Percentiles rank a stretch among this genome's conserved stretches.
These are phyloP conservation scores for Kalanchoe fedtschenkoi DNA, from an alignment of 164 flowering plant species.

Conservation along the genomic window DNA sequence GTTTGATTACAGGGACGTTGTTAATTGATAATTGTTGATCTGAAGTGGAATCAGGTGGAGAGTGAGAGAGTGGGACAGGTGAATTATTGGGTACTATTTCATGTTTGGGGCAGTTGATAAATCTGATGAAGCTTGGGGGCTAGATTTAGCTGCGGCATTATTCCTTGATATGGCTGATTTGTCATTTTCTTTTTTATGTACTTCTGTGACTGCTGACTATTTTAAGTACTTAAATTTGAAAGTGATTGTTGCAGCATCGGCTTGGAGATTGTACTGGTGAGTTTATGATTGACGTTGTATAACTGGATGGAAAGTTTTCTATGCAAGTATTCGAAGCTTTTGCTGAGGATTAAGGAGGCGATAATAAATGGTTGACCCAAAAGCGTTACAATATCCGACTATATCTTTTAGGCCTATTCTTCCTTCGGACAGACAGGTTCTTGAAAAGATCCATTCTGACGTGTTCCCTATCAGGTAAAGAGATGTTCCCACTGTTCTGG, in stretches of 20 bases:
- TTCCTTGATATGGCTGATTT: background rate
- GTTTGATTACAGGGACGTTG: too few relatives aligned
- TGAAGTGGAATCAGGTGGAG: too few relatives aligned
- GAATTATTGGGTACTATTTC: too few relatives aligned
- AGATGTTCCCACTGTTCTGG: slow-evolving; percentile 7
- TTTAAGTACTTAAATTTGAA: background rate
- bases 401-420: slow-evolving; percentile 63
- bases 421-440: slow-evolving; percentile 63
- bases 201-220: background rate
- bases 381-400: slow-evolving; percentile 30
- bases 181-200: background rate
- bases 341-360: slow-evolving; percentile 27
- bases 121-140: background rate
- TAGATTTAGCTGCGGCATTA: background rate
- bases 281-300: slow-evolving; percentile 18
- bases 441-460: slow-evolving; percentile 64
- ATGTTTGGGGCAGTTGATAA: background rate
- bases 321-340: slow-evolving; percentile 3
- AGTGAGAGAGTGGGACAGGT: too few relatives aligned
- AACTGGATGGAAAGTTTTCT: slow-evolving; percentile 32
- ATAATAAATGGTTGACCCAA: slow-evolving; percentile 43
- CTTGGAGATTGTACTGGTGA: slow-evolving; percentile 18
- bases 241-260: background rate
- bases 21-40: too few relatives aligned
- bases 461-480: slow-evolving; percentile 81